Base-by-base conservation (phyloP, 2,329 filamentous ascomycete genomes). In the Trichophyton verrucosum region DNA sequence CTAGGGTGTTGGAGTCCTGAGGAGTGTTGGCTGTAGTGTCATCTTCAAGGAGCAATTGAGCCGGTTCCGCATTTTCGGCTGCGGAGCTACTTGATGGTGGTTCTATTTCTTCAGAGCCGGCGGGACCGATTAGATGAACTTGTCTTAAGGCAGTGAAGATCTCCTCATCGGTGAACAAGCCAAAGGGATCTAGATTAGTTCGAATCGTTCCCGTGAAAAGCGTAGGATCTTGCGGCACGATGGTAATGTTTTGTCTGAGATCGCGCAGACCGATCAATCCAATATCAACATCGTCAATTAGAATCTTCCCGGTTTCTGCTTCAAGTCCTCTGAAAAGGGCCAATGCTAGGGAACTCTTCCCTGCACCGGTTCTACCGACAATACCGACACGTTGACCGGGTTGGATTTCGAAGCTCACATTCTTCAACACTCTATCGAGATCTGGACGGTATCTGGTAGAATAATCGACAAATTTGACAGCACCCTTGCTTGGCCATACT, bases 271-370 rank as follows among this genome's bases (percentile, higher is more conserved):
- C 94, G 65, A 99, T 96, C 64, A 81, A 78, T 58, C 89, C 86
- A 69, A 97, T 90, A 68, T 97, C 89, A n/a, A 99, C 77, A 64
- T 86, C 87, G 66, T 99, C 94, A 60, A 99, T 89, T 20, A 95
- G 70, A 64, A 99, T 96, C 72, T 87, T 89, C 68, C 94, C 94
- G 65, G 84, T 81, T 68, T 96, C 91, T 0, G 94, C 91, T 74
- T 99, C 94, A 1, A 99, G 79, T 0, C 91, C 91, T 61, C 94
- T 86, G 84, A 99, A 97, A 27, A 99, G 81, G 3, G 94, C 92
- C 63, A 97, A 79, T 0, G 94, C 91, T 59, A 99, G 80, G 3
- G 94, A 97, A 71, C 91, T 96, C 80, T 99, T 99, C 61, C 94
- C 94, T 3, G 94, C 94, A 63, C 94, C 94, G 0, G 94, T 99